A percentile compares a stretch with the other conserved stretches of the same genome.
Evolutionary conservation across 1,284 basidiomycete genomes (phyloP).

Genomic region (Melampsora americana): DNA sequence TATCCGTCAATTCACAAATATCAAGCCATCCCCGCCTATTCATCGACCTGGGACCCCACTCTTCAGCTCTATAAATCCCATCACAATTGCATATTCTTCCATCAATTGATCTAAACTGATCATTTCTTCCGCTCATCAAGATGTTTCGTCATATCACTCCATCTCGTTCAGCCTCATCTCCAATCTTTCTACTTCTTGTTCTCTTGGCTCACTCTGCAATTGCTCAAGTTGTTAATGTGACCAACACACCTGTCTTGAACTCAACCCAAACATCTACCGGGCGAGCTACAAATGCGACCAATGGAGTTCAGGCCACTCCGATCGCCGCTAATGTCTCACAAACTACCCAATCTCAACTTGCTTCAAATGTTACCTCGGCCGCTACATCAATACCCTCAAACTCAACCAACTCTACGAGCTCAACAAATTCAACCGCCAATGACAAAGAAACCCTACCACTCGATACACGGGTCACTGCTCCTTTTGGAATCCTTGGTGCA

Average conservation of each 20-base stretch:
- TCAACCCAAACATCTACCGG: background rate
- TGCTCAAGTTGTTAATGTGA: background rate
- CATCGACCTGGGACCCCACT: no score
- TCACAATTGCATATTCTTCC: no score
- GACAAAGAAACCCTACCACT: conserved; percentile 25
- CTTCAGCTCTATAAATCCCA: no score
- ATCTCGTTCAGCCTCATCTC: background rate
- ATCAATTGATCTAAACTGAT: no score
- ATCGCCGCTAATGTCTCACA: background rate
- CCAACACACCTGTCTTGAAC: conserved; percentile 4
- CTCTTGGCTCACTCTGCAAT: conserved; percentile 2
- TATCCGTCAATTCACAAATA: no score
- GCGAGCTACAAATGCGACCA: background rate
- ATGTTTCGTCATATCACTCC: no score
- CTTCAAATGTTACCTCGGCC: background rate
- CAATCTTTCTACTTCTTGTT: background rate
- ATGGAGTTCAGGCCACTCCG: background rate
- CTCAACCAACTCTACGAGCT: background rate
- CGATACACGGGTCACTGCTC: conserved; percentile 35
- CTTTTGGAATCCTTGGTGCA: conserved; percentile 36
- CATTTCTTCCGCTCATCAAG: no score
- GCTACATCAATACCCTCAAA: background rate
- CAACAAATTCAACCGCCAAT: conserved; percentile 17
- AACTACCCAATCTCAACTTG: background rate
- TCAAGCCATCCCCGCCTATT: no score